Evolutionary conservation across 1,284 basidiomycete genomes (phyloP), one percentile per base, ranked within the genome.

Genomic region (Ustilago sp.): DNA sequence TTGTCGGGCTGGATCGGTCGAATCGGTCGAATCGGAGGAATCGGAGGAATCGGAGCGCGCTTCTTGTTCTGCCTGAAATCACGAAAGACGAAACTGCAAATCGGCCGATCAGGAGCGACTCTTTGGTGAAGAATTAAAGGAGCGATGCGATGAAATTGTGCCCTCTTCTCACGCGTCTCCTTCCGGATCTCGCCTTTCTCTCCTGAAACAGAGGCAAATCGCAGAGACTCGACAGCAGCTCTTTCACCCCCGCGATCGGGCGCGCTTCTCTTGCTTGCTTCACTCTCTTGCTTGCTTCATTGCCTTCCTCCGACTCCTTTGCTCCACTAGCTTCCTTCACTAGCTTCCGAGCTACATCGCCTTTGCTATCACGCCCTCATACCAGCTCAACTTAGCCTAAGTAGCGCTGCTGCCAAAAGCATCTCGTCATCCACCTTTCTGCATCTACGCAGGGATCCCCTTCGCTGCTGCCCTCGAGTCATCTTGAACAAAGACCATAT

Each of bases 191-290:
- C 60, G 31, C 41, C 34, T 59, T 59, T 32, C 23, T 31, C 23
- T 50, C 28, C 9, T 32, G 28, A 31, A 50, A 31, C 48, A 50
- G 23, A 50, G 23, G 23, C 23, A 28, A 28, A 28, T 28, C 3
- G 23, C 23, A 28, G 23, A 28, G 23, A 28, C 23, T 28, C 3
- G 23, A 3, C 28, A 50, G 28, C 23, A 28, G 8, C 48, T 31
- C 19, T 47, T 17, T 39, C 63, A 48, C 23, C 66, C 66, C 66
- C 66, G 59, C 66, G 66, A 68, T 68, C 66, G 66, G 66, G 66
- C 59, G 32, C 41, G 28, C 39, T 35, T 52, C 34, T 38, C n/a
- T 43, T 51, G 12, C 15, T 50, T 52, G 36, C 39, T 47, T 34
- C 23, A 28, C 23, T 43, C 50, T 0, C 34, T 57, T 54, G 23